Conservation (phyloP, 2,329 filamentous ascomycete genomes). For the Curvularia eragrostidis region DNA sequence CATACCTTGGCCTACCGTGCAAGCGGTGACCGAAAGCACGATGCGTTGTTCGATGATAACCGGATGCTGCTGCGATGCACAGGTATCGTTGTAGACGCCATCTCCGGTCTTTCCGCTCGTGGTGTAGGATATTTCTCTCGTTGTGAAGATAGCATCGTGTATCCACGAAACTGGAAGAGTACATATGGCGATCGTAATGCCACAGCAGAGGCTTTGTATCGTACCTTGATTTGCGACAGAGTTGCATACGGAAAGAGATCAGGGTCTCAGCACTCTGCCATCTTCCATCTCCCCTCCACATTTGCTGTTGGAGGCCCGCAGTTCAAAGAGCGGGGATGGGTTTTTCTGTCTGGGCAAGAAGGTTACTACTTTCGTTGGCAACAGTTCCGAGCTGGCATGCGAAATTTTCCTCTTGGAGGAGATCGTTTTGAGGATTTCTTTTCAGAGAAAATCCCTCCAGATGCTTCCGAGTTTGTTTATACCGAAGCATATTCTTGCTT, state of each 20-base stretch:
- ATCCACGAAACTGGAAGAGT: background rate
- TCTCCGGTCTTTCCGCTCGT: background rate
- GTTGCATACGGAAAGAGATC: background rate
- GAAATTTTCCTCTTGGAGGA: background rate
- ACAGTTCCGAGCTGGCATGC: background rate
- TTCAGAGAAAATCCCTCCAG: background rate
- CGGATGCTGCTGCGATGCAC: background rate
- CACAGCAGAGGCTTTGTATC: constrained; percentile 4
- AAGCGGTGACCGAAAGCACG: background rate
- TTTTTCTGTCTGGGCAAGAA: background rate
- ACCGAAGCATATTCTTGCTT: background rate
- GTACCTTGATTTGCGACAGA: background rate
- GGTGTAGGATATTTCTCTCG: background rate
- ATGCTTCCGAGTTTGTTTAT: background rate
- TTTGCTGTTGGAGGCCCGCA: background rate
- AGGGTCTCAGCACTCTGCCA: background rate
- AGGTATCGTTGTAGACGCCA: background rate
- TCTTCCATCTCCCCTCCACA: background rate
- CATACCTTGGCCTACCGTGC: background rate
- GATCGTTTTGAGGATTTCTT: background rate
- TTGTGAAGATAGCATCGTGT: background rate
- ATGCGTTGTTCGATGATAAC: background rate
- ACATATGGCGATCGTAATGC: background rate
- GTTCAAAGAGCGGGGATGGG: background rate
- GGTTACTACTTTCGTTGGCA: background rate